phyloP scores from a whole-genome alignment of 2,329 filamentous ascomycete genomes.

The Zymoseptoria crescenta region DNA sequence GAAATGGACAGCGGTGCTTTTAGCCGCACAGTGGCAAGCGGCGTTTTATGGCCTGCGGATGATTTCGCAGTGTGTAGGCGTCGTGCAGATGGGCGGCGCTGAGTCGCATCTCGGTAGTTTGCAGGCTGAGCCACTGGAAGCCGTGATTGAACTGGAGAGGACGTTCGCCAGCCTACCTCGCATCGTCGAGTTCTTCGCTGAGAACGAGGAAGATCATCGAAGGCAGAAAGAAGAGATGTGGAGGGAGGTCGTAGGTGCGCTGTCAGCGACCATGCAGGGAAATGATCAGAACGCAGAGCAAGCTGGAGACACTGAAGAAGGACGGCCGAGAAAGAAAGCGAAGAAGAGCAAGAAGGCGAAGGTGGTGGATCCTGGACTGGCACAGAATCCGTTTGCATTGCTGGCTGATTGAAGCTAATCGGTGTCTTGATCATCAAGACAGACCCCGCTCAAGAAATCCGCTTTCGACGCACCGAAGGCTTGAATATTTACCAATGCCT shows the following conservation, averaged over 20 bases:
- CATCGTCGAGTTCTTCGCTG: constrained; percentile 15
- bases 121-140: constrained; percentile 28
- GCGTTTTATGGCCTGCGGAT: constrained; percentile 38
- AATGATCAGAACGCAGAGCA: constrained; percentile 32
- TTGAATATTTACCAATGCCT: constrained; percentile 12
- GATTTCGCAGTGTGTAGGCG: constrained; percentile 31
- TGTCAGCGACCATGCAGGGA: constrained; percentile 5
- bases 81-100: constrained; percentile 44
- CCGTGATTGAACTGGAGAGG: neutral
- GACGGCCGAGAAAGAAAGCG: constrained; percentile 32
- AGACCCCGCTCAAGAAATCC: neutral
- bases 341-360: constrained; percentile 63
- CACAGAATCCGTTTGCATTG: constrained; percentile 15
- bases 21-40: constrained; percentile 35
- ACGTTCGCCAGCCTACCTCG: constrained; percentile 14
- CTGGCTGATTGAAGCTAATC: constrained; percentile 8
- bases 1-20: constrained; percentile 33
- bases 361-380: neutral
- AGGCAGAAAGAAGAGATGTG: constrained; percentile 10
- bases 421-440: neutral
- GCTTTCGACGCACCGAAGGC: too few relatives aligned
- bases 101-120: constrained; percentile 56
- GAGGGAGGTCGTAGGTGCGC: neutral
- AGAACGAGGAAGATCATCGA: neutral
- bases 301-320: constrained; percentile 64